These are phyloP conservation scores for Macrophomina tecta DNA, from an alignment of 2,329 filamentous ascomycete species.

Conservation along the genomic window DNA sequence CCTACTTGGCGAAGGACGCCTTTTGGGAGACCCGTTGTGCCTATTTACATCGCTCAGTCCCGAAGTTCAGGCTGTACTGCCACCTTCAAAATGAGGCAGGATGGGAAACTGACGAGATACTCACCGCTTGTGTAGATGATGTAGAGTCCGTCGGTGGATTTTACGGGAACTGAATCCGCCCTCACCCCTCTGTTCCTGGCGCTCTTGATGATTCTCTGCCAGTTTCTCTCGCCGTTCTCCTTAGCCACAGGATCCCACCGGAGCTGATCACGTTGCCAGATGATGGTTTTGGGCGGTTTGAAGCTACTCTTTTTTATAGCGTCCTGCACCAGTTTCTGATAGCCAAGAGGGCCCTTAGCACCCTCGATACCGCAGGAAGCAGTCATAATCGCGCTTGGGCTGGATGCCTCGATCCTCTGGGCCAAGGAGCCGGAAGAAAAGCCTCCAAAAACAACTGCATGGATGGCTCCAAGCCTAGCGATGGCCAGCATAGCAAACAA, in stretches of 20 bases:
- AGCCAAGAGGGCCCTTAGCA: conserved; percentile 77
- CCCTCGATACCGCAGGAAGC: conserved; percentile 94
- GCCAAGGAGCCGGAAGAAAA: conserved; percentile 83
- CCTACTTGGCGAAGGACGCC: conserved; percentile 83
- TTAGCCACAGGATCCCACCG: conserved; percentile 75
- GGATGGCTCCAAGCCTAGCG: conserved; percentile 81
- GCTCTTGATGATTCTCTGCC: conserved; percentile 77
- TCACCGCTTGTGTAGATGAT: conserved; percentile 82
- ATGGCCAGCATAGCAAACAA: conserved; percentile 86
- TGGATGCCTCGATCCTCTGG: conserved; percentile 84
- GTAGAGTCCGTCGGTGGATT: conserved; percentile 80
- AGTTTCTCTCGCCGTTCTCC: conserved; percentile 73
- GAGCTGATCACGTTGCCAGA: conserved; percentile 83
- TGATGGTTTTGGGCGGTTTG: conserved; percentile 74
- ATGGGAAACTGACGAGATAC: conserved; percentile 13
- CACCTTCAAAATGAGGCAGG: not conserved
- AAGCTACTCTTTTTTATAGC: conserved; percentile 71
- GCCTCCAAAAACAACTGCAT: conserved; percentile 91
- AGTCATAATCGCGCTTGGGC: conserved; percentile 78
- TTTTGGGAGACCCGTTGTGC: conserved; percentile 83
- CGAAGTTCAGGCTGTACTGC: not conserved
- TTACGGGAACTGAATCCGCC: conserved; percentile 78
- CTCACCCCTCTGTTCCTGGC: conserved; percentile 70
- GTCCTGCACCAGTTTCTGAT: conserved; percentile 76
- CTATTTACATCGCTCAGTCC: conserved; percentile 29